These are phyloP conservation scores for Apiospora koreana DNA, from an alignment of 2,329 filamentous ascomycete species.

Conservation along the genomic window DNA sequence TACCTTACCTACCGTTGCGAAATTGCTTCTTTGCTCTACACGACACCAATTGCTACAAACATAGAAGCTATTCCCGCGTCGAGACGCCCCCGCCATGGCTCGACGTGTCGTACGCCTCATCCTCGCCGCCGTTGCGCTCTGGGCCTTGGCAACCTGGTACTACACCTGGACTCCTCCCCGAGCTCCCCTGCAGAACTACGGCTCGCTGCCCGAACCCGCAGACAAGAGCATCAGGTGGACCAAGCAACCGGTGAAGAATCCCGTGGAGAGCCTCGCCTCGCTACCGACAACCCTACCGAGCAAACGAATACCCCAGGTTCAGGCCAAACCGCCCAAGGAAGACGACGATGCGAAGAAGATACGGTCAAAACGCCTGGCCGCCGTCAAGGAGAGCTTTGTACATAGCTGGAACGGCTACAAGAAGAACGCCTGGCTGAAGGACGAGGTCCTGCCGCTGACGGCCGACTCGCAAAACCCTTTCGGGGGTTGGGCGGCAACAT, in stretches of 20 bases:
- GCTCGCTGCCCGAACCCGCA: slow-evolving; percentile 18
- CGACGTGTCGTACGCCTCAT: slow-evolving; percentile 32
- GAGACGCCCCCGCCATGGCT: slow-evolving; percentile 22
- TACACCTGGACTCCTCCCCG: slow-evolving; percentile 27
- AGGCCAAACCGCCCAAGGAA: slow-evolving; percentile 51
- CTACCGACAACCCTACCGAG: slow-evolving; percentile 41
- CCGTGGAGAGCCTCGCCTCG: slow-evolving; percentile 30
- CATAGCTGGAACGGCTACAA: slow-evolving; percentile 64
- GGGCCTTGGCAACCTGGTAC: slow-evolving; percentile 33
- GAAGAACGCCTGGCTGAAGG: slow-evolving; percentile 59
- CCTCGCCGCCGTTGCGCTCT: slow-evolving; percentile 29
- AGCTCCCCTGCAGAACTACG: not conserved
- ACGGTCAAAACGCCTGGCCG: slow-evolving; percentile 63
- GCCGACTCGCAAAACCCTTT: slow-evolving; percentile 41
- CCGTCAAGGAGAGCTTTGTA: slow-evolving; percentile 51
- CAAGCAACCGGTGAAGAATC: slow-evolving; percentile 37
- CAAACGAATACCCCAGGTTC: slow-evolving; percentile 62
- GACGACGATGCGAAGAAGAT: slow-evolving; percentile 29
- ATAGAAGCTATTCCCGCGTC: not conserved
- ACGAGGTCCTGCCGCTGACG: slow-evolving; percentile 44
- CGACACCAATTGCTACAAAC: not conserved
- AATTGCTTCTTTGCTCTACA: not conserved
- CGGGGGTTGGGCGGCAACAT: slow-evolving; percentile 46
- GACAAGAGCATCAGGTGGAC: slow-evolving; percentile 28
- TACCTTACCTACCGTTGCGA: not conserved